A percentile compares a stretch with the other conserved stretches of the same genome.
Evolutionary conservation across 2,329 filamentous ascomycete species (phyloP).

Genomic region (Colletotrichum sp.): DNA sequence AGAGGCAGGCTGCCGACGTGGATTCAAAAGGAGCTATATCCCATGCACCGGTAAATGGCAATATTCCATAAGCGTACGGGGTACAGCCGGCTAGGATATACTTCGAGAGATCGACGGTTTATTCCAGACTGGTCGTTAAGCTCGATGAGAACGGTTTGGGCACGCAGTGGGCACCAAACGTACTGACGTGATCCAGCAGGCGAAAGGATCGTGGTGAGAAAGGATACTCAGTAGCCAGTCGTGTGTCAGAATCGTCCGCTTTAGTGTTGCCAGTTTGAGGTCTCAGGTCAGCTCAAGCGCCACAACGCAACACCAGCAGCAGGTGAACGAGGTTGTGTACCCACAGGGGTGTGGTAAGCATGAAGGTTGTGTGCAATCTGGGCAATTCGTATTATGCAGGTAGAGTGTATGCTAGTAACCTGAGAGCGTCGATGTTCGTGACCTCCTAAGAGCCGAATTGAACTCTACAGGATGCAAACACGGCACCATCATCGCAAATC

Average conservation of each 20-base stretch:
- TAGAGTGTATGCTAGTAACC: accelerated
- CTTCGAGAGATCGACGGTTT: background rate
- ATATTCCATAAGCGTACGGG: background rate
- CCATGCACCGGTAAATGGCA: background rate
- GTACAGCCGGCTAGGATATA: background rate
- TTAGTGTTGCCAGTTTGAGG: background rate
- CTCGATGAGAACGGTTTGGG: background rate
- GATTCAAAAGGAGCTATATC: accelerated
- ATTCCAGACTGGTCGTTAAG: background rate
- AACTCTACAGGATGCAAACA: accelerated
- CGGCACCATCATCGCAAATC: no score
- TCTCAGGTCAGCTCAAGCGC: background rate
- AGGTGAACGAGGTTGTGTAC: accelerated
- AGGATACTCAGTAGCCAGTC: background rate
- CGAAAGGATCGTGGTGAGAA: background rate
- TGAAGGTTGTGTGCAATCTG: background rate
- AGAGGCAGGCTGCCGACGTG: background rate
- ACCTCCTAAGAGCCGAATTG: no score
- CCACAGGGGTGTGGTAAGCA: background rate
- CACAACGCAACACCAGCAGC: background rate
- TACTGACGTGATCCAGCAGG: background rate
- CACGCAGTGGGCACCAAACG: background rate
- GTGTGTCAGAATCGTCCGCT: background rate
- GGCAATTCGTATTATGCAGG: background rate
- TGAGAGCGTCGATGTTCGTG: background rate